Conservation (phyloP, 805 yeast genomes). For the Wickerhamomyces queroliae region DNA sequence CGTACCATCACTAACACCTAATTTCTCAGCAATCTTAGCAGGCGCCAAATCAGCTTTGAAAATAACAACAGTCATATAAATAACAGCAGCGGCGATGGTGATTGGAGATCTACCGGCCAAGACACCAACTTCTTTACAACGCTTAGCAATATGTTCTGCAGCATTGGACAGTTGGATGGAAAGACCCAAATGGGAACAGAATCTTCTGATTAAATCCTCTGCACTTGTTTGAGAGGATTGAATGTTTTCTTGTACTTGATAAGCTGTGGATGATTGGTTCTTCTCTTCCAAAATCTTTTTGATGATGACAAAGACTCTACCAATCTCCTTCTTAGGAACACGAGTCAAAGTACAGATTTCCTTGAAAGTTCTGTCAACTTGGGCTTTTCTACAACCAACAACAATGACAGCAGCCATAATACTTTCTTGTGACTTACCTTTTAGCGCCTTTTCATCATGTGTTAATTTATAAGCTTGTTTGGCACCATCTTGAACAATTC, state of each 20-base stretch:
- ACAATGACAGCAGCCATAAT: slow-evolving; percentile 96
- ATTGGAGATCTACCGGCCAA: slow-evolving; percentile 96
- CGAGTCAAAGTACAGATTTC: slow-evolving; percentile 94
- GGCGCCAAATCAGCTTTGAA: slow-evolving; percentile 76
- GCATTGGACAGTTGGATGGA: slow-evolving; percentile 81
- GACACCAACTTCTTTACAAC: slow-evolving; percentile 87
- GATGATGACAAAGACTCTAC: slow-evolving; percentile 83
- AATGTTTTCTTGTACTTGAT: slow-evolving; percentile 33
- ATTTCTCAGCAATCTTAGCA: slow-evolving; percentile 77
- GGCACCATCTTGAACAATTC: slow-evolving; percentile 95
- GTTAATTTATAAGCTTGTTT: slow-evolving; percentile 93
- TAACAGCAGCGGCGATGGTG: slow-evolving; percentile 96
- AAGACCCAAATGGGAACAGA: slow-evolving; percentile 91
- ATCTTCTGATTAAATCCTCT: slow-evolving; percentile 90
- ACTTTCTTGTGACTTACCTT: slow-evolving; percentile 89
- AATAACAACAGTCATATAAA: slow-evolving; percentile 88
- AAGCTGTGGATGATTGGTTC: slow-evolving; percentile 20
- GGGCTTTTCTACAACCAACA: slow-evolving; percentile 90
- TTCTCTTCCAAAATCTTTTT: slow-evolving; percentile 54
- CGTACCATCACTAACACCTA: slow-evolving; percentile 97
- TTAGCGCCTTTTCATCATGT: slow-evolving; percentile 76
- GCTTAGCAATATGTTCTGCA: slow-evolving; percentile 87
- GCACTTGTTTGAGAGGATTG: slow-evolving; percentile 84
- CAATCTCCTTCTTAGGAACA: slow-evolving; percentile 92
- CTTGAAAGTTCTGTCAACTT: slow-evolving; percentile 89